These are phyloP conservation scores for Immersiella caudata DNA, from an alignment of 495 filamentous ascomycete species.

Conservation along the genomic window DNA sequence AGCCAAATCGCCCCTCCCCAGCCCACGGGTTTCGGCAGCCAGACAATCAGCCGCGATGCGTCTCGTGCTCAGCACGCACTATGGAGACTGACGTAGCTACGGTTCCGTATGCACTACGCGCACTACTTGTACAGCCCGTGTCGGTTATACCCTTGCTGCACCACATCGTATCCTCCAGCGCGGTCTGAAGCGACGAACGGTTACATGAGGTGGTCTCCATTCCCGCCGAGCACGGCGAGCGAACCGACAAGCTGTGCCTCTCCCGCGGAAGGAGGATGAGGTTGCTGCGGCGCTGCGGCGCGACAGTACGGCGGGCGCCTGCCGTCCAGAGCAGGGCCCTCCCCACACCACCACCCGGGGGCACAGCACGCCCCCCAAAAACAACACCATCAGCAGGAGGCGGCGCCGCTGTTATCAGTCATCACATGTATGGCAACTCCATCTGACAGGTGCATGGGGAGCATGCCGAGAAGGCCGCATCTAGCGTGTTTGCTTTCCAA, in stretches of 20 bases:
- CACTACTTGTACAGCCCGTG: too few species aligned
- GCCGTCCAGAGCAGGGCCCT: background rate
- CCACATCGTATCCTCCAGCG: background rate
- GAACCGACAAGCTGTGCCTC: background rate
- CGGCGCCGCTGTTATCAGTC: conserved; percentile 4
- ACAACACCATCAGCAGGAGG: background rate
- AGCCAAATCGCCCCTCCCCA: conserved; percentile 4
- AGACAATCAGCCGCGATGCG: conserved; percentile 15
- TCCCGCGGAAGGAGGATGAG: background rate
- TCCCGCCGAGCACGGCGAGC: background rate
- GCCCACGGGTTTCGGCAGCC: conserved; percentile 25
- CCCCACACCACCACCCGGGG: background rate
- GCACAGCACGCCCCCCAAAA: background rate
- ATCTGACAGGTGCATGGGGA: conserved; percentile 4
- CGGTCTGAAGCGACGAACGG: background rate
- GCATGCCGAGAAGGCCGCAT: background rate
- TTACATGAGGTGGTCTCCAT: background rate
- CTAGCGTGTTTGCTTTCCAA: conserved; percentile 7
- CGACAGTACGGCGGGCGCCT: background rate
- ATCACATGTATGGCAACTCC: conserved; percentile 2
- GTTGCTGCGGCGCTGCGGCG: background rate
- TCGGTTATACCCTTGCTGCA: background rate
- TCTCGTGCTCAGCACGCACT: background rate
- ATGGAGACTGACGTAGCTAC: too few species aligned
- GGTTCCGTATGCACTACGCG: too few species aligned